Conservation (phyloP, 805 yeast genomes). For the Ogataea pignaliae region DNA sequence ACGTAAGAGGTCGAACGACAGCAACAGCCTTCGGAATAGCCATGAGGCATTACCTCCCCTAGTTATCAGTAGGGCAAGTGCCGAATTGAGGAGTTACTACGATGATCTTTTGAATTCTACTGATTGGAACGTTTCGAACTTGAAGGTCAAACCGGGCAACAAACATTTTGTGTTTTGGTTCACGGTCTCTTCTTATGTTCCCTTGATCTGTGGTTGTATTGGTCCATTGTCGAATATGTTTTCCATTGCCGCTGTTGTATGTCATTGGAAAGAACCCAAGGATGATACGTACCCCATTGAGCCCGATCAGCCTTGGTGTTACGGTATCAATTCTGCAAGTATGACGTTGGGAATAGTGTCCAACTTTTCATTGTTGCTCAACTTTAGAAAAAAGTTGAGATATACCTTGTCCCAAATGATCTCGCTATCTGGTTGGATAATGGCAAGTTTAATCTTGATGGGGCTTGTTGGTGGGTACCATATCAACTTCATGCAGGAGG, state of each 20-base stretch:
- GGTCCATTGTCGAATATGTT: slow-evolving; percentile 78
- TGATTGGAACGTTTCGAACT: slow-evolving; percentile 27
- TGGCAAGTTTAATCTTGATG: slow-evolving; percentile 52
- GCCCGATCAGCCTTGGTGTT: slow-evolving; percentile 40
- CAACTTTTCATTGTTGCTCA: slow-evolving; percentile 63
- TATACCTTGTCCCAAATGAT: slow-evolving; percentile 60
- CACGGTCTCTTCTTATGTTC: slow-evolving; percentile 61
- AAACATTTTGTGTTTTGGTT: slow-evolving; percentile 47
- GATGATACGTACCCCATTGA: slow-evolving; percentile 7
- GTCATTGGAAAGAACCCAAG: slow-evolving; percentile 51
- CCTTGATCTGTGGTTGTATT: slow-evolving; percentile 69
- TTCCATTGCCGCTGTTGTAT: slow-evolving; percentile 66
- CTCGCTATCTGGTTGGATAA: slow-evolving; percentile 60
- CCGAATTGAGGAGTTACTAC: slow-evolving; percentile 19
- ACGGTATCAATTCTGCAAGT: slow-evolving; percentile 57
- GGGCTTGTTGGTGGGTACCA: slow-evolving; percentile 38
- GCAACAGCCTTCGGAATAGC: no score
- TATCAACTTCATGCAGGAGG: slow-evolving; percentile 15
- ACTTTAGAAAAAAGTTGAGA: slow-evolving; percentile 55
- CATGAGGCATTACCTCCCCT: neutral
- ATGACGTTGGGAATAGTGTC: slow-evolving; percentile 63
- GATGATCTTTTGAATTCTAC: slow-evolving; percentile 23
- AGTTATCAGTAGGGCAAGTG: neutral
- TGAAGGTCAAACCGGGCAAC: slow-evolving; percentile 32
- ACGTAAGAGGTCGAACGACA: no score